These are phyloP conservation scores for Tarenaya hassleriana DNA, from an alignment of 345 rosid species.

Conservation along the genomic window DNA sequence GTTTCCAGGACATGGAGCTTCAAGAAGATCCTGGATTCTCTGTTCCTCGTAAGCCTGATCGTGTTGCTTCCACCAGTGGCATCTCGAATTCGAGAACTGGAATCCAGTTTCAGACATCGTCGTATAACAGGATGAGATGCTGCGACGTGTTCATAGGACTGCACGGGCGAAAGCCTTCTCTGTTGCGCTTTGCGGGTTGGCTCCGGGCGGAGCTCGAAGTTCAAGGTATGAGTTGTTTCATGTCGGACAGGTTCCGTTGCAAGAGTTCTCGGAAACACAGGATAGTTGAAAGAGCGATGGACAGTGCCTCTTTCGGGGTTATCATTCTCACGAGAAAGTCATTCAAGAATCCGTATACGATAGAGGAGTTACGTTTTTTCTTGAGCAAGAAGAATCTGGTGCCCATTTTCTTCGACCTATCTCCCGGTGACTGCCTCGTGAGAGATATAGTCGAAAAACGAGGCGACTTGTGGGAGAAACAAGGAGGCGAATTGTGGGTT, in stretches of 20 bases:
- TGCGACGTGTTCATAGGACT: slow-evolving; percentile 83
- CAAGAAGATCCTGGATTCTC: slow-evolving; percentile 32
- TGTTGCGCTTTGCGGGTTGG: slow-evolving; percentile 82
- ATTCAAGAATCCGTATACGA: slow-evolving; percentile 67
- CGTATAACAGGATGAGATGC: slow-evolving; percentile 63
- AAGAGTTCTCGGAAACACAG: slow-evolving; percentile 68
- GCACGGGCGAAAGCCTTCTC: slow-evolving; percentile 70
- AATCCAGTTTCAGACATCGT: slow-evolving; percentile 19
- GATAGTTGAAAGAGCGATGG: slow-evolving; percentile 75
- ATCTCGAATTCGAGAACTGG: slow-evolving; percentile 44
- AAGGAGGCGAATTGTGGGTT: slow-evolving; percentile 90
- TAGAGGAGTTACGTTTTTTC: slow-evolving; percentile 84
- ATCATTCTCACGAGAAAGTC: slow-evolving; percentile 78
- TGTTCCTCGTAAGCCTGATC: slow-evolving; percentile 37
- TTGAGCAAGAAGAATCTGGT: slow-evolving; percentile 81
- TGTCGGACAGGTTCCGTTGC: slow-evolving; percentile 72
- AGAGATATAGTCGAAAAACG: slow-evolving; percentile 90
- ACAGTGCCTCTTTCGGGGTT: slow-evolving; percentile 79
- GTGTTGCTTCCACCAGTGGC: slow-evolving; percentile 39
- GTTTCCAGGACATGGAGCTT: slow-evolving; percentile 42
- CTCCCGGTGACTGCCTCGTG: slow-evolving; percentile 81
- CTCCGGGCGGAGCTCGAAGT: slow-evolving; percentile 80
- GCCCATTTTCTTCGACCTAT: slow-evolving; percentile 80
- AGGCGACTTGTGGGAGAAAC: slow-evolving; percentile 93
- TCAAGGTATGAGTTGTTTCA: slow-evolving; percentile 91